phyloP scores from a whole-genome alignment of 2,329 filamentous ascomycete species.

The Colletotrichum liriopes region DNA sequence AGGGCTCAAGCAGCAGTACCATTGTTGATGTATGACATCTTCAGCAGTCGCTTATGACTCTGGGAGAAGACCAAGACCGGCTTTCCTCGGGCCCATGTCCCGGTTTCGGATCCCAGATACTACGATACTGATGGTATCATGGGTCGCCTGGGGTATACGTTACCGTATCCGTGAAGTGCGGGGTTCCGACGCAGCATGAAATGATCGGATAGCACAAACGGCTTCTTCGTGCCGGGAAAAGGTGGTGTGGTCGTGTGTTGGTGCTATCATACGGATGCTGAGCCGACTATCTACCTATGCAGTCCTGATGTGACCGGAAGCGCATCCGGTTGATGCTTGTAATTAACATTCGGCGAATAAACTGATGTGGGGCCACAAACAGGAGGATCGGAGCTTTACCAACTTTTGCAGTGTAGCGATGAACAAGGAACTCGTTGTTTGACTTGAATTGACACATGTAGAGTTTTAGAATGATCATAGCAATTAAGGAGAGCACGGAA shows the following conservation, averaged over 20 bases:
- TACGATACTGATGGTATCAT: not conserved
- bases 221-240: not conserved
- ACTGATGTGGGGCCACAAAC: not conserved
- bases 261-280: not conserved
- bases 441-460: not conserved
- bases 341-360: not conserved
- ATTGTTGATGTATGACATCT: constrained; percentile 28
- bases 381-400: not conserved
- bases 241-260: not conserved
- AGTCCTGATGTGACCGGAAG: not conserved
- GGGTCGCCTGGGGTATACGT: not conserved
- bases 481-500: not conserved
- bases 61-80: constrained; percentile 3
- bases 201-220: not conserved
- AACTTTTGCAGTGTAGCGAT: not conserved
- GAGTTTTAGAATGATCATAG: no score
- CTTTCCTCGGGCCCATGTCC: constrained; percentile 20
- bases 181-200: not conserved
- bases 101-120: constrained; percentile 19
- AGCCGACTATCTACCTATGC: not conserved
- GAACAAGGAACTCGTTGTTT: not conserved
- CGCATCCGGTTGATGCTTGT: not conserved
- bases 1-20: not conserved
- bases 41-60: not conserved
- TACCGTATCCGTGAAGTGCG: constrained; percentile 11